Percentiles rank a stretch among this genome's conserved stretches.
Conservation (phyloP, 1,284 basidiomycete genomes). For the Ustanciosporium gigantosporum region DNA sequence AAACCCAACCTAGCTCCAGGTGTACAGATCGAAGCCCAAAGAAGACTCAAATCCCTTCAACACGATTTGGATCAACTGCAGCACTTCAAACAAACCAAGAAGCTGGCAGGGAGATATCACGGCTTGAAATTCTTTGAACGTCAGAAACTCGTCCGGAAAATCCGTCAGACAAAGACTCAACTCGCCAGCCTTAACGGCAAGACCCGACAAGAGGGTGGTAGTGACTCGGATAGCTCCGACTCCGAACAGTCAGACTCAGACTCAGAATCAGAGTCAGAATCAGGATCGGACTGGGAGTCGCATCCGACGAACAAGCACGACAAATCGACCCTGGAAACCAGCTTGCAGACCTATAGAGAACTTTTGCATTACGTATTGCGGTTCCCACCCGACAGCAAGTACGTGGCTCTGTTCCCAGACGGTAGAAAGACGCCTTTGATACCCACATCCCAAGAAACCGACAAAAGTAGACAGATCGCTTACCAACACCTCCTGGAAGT, state of each 20-base stretch:
- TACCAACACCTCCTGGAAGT: conserved; percentile 30
- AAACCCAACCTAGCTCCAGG: conserved; percentile 42
- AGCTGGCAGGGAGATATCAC: conserved; percentile 29
- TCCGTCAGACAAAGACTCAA: conserved; percentile 20
- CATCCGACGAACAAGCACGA: neutral
- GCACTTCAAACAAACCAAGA: neutral
- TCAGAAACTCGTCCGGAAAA: conserved; percentile 28
- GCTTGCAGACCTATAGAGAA: conserved; percentile 10
- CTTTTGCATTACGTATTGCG: conserved; percentile 34
- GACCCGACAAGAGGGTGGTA: conserved; percentile 4
- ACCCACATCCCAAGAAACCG: conserved; percentile 13
- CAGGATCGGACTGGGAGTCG: too few relatives aligned
- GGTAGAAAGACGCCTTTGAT: conserved; percentile 7
- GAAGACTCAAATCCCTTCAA: conserved; percentile 37
- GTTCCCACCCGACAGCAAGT: conserved; percentile 26
- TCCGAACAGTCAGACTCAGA: too few relatives aligned
- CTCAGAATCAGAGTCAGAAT: too few relatives aligned
- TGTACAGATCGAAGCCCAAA: conserved; percentile 46
- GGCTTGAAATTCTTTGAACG: conserved; percentile 44
- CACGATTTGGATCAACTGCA: conserved; percentile 23
- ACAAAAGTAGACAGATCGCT: conserved; percentile 24
- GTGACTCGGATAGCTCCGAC: conserved; percentile 2
- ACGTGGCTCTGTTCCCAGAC: conserved; percentile 41
- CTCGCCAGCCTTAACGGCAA: conserved; percentile 4
- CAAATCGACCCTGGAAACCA: neutral